Evolutionary conservation across 106 monocot genomes (phyloP).

Genomic region (Alisma plantagoaquatica): DNA sequence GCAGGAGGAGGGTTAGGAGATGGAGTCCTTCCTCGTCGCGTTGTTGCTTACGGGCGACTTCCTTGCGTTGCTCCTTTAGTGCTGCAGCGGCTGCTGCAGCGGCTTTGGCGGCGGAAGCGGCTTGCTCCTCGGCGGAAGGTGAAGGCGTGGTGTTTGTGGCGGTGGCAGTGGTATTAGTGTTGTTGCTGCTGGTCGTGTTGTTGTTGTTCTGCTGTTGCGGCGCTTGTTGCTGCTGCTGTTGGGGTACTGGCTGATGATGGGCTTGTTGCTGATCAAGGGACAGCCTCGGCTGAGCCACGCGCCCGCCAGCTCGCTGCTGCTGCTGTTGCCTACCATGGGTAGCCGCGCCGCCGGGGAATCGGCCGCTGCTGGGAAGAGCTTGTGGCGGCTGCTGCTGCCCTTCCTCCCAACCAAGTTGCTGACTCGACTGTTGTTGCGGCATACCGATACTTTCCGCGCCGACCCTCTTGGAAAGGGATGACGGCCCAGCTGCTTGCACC

Average conservation of each 20-base stretch:
- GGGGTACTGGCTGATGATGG: constrained; percentile 1
- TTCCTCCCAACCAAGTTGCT: constrained; percentile 13
- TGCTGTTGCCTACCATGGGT: too few species aligned
- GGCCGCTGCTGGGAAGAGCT: neutral
- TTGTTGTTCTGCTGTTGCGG: constrained; percentile 4
- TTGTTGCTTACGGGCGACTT: constrained; percentile 60
- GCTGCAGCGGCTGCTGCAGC: constrained; percentile 8
- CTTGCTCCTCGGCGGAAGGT: too few species aligned
- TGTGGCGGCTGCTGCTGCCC: neutral
- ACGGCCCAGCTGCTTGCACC: neutral
- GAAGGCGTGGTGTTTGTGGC: too few species aligned
- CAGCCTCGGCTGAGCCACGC: too few species aligned
- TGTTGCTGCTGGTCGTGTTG: too few species aligned
- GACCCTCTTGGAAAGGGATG: constrained; percentile 8
- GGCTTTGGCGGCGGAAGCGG: constrained; percentile 21
- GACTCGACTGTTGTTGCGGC: constrained; percentile 9
- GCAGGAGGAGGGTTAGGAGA: constrained; percentile 83
- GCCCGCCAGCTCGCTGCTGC: too few species aligned
- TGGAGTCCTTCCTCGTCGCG: constrained; percentile 88
- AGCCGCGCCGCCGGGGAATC: too few species aligned
- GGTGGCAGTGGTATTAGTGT: too few species aligned
- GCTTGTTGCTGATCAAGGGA: too few species aligned
- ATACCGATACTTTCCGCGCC: too few species aligned
- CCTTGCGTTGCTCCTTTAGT: constrained; percentile 22
- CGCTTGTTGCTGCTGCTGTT: neutral